Evolutionary conservation across 2,329 filamentous ascomycete genomes (phyloP), one percentile per base, ranked within the genome.

Genomic region (Colletotrichum salicis): DNA sequence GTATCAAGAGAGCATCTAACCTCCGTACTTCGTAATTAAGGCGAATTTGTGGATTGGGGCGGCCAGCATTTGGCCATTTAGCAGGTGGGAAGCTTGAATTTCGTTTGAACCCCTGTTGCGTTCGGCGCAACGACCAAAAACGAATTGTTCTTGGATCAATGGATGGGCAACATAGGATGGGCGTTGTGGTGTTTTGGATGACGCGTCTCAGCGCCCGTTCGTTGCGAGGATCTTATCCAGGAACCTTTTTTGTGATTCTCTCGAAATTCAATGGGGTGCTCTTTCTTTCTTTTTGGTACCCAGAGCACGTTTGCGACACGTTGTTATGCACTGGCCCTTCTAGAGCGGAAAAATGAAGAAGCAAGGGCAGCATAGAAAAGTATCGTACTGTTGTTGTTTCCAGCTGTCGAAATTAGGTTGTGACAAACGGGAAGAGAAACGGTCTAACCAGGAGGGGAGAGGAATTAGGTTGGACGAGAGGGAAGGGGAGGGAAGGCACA

Each of bases 321-420:
- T 5, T 0, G 10, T 19, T 22, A 22, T 8, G 41, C 41, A n/a
- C 2, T 48, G 41, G 5, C 7, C 41, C 41, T 22, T 48, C 19
- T 37, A 12, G 22, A 15, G 41, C 41, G n/a, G 59, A 11, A 31
- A 13, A 45, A 11, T 4, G 4, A 48, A 48, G 41, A 48, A n/a
- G 11, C 19, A 48, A n/a, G 41, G 19, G 37, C 13, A 48, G 41
- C 3, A 22, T n/a, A 4, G 3, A 48, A 48, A 48, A 48, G 41
- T 48, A 48, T 24, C 29, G 24, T 19, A 37, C 41, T 31, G 58
- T 48, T 48, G 58, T 60, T 31, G 58, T 48, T 48, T 48, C 41
- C 58, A 48, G 41, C 15, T 31, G 60, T 63, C 24, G 48, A 31
- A 63, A 54, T 63, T 54, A 54, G 60, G 48, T 63, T 52, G 22